phyloP scores from a whole-genome alignment of 1,139 yeast species.

The Yamadazyma pseudoaaseri region DNA sequence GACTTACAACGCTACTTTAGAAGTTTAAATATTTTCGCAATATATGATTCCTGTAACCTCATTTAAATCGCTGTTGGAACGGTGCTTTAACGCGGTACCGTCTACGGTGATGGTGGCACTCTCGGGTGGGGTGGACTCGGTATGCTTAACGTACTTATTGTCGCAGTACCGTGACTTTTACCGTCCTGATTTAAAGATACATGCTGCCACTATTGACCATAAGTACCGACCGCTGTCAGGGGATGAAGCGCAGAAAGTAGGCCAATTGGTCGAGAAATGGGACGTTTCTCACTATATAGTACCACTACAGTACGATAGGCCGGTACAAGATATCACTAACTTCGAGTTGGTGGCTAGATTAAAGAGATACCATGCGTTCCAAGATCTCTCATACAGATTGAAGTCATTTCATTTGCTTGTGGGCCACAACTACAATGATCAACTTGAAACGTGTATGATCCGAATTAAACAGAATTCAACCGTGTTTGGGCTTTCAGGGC shows the following conservation, averaged over 20 bases:
- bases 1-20: constrained; percentile 21
- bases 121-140: constrained; percentile 83
- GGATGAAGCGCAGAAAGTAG: constrained; percentile 47
- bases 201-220: constrained; percentile 62
- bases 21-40: not conserved
- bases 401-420: constrained; percentile 39
- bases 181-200: constrained; percentile 28
- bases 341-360: constrained; percentile 60
- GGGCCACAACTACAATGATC: constrained; percentile 75
- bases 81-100: constrained; percentile 16
- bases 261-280: constrained; percentile 31
- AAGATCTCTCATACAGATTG: constrained; percentile 28
- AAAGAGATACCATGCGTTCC: constrained; percentile 48
- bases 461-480: constrained; percentile 56
- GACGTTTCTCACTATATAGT: constrained; percentile 40
- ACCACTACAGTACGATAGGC: constrained; percentile 29
- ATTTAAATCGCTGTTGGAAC: constrained; percentile 14
- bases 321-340: constrained; percentile 27
- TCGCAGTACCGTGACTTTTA: constrained; percentile 25
- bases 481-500: constrained; percentile 55
- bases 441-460: constrained; percentile 65
- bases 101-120: constrained; percentile 43
- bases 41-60: constrained; percentile 4
- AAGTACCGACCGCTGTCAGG: constrained; percentile 45
- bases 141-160: constrained; percentile 57